Conservation (phyloP, 2,329 filamentous ascomycete genomes). For the Aspergillus flavus region DNA sequence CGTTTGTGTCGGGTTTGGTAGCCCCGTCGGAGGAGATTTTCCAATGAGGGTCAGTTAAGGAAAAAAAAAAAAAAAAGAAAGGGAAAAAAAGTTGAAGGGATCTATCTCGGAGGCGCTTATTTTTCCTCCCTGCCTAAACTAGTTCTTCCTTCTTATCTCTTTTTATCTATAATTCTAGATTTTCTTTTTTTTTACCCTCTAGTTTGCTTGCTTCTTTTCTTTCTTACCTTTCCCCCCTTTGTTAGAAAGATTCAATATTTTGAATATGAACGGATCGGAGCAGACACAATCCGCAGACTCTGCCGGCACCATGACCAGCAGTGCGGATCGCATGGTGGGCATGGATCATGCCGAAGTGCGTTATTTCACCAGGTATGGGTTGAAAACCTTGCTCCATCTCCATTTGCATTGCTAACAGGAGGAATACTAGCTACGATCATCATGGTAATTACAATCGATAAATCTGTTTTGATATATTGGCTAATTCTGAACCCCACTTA, state of each 20-base stretch:
- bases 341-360: conserved; percentile 97
- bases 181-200: conserved; percentile 8
- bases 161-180: neutral
- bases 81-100: conserved; percentile 29
- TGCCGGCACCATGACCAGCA: conserved; percentile 39
- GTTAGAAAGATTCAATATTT: conserved; percentile 6
- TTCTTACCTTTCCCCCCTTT: neutral
- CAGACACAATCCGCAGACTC: conserved; percentile 22
- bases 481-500: conserved; percentile 46
- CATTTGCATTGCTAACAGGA: conserved; percentile 20
- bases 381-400: neutral
- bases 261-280: conserved; percentile 35
- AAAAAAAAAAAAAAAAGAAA: conserved; percentile 32
- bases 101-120: conserved; percentile 18
- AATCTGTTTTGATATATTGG: conserved; percentile 19
- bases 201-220: conserved; percentile 1
- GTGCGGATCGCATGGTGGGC: conserved; percentile 52
- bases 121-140: conserved; percentile 9
- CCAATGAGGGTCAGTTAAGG: conserved; percentile 25
- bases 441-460: conserved; percentile 68
- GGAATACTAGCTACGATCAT: conserved; percentile 79
- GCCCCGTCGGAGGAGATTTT: conserved; percentile 28
- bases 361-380: conserved; percentile 90
- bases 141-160: conserved; percentile 1
- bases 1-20: conserved; percentile 7